Conservation (phyloP, 345 rosid species). For the Eucalyptus polybractea region DNA sequence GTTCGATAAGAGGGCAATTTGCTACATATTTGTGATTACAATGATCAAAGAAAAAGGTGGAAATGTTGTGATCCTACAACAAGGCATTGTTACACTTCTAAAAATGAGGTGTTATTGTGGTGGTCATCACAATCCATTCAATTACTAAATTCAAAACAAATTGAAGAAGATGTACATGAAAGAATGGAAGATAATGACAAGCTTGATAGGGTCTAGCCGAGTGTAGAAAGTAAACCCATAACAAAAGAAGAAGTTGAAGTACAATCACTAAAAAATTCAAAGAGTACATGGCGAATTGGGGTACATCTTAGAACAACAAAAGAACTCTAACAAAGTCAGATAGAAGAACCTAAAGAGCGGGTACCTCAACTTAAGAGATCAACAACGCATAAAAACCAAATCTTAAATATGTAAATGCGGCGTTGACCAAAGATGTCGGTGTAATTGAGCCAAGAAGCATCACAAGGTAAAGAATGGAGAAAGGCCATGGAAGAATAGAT, state of each 20-base stretch:
- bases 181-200: neutral
- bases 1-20: neutral
- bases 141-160: too few relatives aligned
- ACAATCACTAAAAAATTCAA: too few relatives aligned
- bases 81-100: neutral
- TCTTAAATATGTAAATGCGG: neutral
- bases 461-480: neutral
- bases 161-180: neutral
- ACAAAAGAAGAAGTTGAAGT: neutral
- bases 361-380: neutral
- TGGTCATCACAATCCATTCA: neutral
- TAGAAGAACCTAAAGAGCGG: neutral
- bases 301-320: neutral
- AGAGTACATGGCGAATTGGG: neutral
- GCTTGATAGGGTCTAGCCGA: neutral
- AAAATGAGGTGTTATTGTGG: neutral
- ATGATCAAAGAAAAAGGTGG: neutral
- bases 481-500: neutral
- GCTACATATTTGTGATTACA: neutral
- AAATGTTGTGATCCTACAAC: neutral
- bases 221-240: neutral
- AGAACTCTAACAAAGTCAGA: neutral
- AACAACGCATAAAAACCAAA: neutral
- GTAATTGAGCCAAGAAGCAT: neutral
- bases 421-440: neutral